These are phyloP conservation scores for Colletotrichum sp. DNA, from an alignment of 2,329 filamentous ascomycete species.

Conservation along the genomic window DNA sequence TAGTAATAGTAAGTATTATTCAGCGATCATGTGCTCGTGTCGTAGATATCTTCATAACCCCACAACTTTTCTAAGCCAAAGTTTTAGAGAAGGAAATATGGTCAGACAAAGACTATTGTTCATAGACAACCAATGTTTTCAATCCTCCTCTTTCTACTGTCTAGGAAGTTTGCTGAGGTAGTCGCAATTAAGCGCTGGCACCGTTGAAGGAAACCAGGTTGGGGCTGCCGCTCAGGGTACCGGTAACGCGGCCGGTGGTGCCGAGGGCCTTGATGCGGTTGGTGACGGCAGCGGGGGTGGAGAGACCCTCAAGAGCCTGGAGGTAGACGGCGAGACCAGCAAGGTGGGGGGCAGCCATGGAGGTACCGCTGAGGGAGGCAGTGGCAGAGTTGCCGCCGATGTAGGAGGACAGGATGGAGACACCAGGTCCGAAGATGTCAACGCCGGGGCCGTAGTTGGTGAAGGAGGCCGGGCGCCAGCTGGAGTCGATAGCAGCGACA, in stretches of 20 bases:
- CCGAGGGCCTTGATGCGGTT: conserved; percentile 45
- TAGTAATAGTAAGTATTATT: background rate
- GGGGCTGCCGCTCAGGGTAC: conserved; percentile 37
- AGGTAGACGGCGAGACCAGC: conserved; percentile 67
- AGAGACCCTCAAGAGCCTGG: conserved; percentile 43
- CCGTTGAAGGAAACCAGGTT: conserved; percentile 58
- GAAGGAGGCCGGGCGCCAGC: conserved; percentile 45
- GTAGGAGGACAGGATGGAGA: conserved; percentile 50
- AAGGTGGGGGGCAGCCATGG: conserved; percentile 67
- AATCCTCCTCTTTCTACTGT: background rate
- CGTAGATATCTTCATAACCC: background rate
- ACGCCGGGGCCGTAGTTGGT: conserved; percentile 56
- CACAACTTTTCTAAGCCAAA: background rate
- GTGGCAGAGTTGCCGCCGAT: conserved; percentile 44
- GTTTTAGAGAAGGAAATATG: background rate
- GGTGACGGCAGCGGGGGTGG: conserved; percentile 47
- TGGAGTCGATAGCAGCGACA: conserved; percentile 52
- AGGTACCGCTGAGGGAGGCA: conserved; percentile 61
- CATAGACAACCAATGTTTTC: background rate
- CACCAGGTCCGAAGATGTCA: conserved; percentile 58
- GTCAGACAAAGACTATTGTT: background rate
- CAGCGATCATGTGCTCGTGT: background rate
- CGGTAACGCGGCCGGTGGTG: conserved; percentile 41
- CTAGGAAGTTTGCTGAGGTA: background rate
- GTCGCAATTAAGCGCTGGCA: background rate